Conservation (phyloP, 2,329 filamentous ascomycete genomes). For the Claviceps sp. region DNA sequence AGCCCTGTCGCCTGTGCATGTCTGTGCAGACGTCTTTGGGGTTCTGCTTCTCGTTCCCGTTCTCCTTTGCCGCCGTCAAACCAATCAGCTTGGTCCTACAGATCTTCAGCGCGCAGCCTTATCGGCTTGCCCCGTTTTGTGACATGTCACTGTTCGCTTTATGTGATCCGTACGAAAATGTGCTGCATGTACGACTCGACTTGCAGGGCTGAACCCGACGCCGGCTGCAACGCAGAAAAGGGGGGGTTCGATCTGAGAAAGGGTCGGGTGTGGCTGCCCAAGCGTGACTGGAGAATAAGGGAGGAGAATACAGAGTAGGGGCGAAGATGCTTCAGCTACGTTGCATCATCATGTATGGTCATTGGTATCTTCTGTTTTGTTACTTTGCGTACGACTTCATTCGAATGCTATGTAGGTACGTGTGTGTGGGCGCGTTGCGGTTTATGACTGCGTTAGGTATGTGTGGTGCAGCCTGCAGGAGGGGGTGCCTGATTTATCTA, state of each 20-base stretch:
- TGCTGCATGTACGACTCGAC: not conserved
- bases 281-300: not conserved
- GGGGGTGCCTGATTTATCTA: too few species aligned
- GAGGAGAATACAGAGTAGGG: too few species aligned
- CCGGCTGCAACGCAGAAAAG: not conserved
- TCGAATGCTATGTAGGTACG: too few species aligned
- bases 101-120: not conserved
- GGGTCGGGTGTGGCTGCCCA: not conserved
- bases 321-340: not conserved
- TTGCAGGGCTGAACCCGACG: not conserved
- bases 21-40: not conserved
- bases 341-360: not conserved
- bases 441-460: not conserved
- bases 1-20: not conserved
- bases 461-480: not conserved
- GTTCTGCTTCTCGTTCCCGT: not conserved
- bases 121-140: not conserved
- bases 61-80: not conserved
- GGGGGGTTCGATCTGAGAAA: not conserved
- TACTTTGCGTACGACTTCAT: not conserved
- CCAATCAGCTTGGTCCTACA: not conserved
- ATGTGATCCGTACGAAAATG: too few species aligned
- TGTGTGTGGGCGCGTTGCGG: too few species aligned
- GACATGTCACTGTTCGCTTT: not conserved
- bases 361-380: not conserved